Evolutionary conservation across 2,329 filamentous ascomycete species (phyloP).

Genomic region (Colletotrichum karsti): DNA sequence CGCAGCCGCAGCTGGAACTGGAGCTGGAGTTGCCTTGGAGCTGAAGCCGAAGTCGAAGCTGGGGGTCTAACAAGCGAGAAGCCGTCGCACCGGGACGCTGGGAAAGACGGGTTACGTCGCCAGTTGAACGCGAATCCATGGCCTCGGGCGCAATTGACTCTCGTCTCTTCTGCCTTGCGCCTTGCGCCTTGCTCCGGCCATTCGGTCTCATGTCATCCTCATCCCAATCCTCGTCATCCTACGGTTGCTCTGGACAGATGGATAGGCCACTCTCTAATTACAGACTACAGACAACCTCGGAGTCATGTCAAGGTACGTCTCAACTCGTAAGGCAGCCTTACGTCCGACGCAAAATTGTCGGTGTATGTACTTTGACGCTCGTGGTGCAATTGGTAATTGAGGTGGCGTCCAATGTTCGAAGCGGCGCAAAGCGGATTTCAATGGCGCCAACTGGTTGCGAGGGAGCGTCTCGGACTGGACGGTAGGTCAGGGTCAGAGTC

Average conservation of each 20-base stretch:
- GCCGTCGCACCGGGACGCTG: neutral
- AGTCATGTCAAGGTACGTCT: no score
- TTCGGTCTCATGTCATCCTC: constrained; percentile 1
- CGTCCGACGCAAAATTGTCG: no score
- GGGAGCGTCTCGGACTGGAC: constrained; percentile 19
- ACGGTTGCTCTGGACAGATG: neutral
- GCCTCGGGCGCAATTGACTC: constrained; percentile 3
- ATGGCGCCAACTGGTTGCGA: constrained; percentile 11
- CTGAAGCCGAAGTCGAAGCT: neutral
- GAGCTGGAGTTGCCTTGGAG: neutral
- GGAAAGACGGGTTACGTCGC: neutral
- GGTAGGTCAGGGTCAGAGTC: no score
- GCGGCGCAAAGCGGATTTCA: constrained; percentile 3
- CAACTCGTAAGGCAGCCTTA: neutral
- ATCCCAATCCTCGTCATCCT: neutral
- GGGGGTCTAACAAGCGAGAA: neutral
- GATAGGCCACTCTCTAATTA: no score
- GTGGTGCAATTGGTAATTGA: constrained; percentile 6
- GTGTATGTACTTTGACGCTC: neutral
- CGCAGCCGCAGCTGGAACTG: neutral
- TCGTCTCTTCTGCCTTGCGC: no score
- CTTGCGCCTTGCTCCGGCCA: neutral
- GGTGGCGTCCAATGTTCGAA: constrained; percentile 13
- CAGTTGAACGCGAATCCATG: constrained; percentile 1
- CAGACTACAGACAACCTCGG: no score